phyloP scores from a whole-genome alignment of 441 rosid genomes.

The Brassica hybrid region DNA sequence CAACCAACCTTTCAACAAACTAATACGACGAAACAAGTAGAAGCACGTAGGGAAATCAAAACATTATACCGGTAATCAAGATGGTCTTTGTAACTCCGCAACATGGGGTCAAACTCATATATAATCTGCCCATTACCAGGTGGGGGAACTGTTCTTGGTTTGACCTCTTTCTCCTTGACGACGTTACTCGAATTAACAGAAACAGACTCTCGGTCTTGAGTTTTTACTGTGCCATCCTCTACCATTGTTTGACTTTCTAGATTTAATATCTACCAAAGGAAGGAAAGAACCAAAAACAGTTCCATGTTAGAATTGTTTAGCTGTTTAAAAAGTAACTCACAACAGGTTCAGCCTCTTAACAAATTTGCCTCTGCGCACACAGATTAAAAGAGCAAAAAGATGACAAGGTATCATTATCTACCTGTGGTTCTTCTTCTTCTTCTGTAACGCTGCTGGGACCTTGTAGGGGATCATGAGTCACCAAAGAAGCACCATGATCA shows the following conservation, averaged over 20 bases:
- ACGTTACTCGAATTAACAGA: conserved; percentile 29
- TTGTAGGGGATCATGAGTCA: conserved; percentile 52
- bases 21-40: conserved; percentile 4
- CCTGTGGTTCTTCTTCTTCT: conserved; percentile 67
- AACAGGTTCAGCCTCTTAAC: conserved; percentile 15
- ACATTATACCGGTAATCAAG: conserved; percentile 81
- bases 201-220: conserved; percentile 44
- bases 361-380: neutral
- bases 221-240: conserved; percentile 44
- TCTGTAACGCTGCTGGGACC: conserved; percentile 44
- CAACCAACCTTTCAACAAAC: neutral
- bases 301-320: neutral
- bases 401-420: conserved; percentile 33
- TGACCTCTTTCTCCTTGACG: conserved; percentile 46
- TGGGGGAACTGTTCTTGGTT: conserved; percentile 60
- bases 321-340: neutral
- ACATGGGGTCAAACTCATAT: conserved; percentile 86
- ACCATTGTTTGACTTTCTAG: conserved; percentile 52
- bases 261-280: conserved; percentile 30
- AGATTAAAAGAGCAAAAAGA: conserved; percentile 19
- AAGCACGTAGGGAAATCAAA: neutral
- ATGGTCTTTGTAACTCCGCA: conserved; percentile 64
- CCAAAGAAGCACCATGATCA: conserved; percentile 50
- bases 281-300: neutral
- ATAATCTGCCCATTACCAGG: conserved; percentile 82